phyloP scores from a whole-genome alignment of 2,329 filamentous ascomycete species.

The Pseudogymnoascus sp. region DNA sequence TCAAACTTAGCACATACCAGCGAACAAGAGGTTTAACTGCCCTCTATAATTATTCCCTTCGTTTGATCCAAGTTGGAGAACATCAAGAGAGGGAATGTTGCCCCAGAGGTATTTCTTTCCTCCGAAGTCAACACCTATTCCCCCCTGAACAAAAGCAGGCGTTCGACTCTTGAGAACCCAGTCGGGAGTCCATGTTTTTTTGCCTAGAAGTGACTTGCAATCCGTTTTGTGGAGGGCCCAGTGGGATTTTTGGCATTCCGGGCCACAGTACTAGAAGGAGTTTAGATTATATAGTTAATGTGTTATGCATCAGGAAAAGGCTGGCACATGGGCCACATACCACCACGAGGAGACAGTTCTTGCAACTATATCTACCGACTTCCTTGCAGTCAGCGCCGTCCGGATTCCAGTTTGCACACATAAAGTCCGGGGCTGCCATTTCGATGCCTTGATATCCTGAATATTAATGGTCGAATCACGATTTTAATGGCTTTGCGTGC shows the following conservation, averaged over 20 bases:
- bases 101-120: conserved; percentile 32
- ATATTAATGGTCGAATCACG: not conserved
- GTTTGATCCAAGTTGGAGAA: conserved; percentile 28
- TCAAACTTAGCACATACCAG: conserved; percentile 18
- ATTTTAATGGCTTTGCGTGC: not conserved
- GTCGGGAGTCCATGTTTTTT: conserved; percentile 12
- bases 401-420: not conserved
- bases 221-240: conserved; percentile 13
- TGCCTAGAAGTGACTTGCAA: conserved; percentile 12
- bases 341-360: not conserved
- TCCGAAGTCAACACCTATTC: conserved; percentile 11
- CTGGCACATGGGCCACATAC: not conserved
- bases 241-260: conserved; percentile 10
- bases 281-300: conserved; percentile 34
- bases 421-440: not conserved
- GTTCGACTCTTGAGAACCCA: conserved; percentile 10
- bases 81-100: conserved; percentile 33
- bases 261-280: conserved; percentile 13
- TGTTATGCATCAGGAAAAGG: not conserved
- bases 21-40: conserved; percentile 30
- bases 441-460: not conserved
- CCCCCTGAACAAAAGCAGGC: not conserved
- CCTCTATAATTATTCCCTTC: conserved; percentile 22
- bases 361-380: not conserved
- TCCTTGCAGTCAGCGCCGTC: not conserved